A percentile compares a stretch with the other conserved stretches of the same genome.
Conservation (phyloP, 257 asterid genomes). For the Nicotiana otophora region DNA sequence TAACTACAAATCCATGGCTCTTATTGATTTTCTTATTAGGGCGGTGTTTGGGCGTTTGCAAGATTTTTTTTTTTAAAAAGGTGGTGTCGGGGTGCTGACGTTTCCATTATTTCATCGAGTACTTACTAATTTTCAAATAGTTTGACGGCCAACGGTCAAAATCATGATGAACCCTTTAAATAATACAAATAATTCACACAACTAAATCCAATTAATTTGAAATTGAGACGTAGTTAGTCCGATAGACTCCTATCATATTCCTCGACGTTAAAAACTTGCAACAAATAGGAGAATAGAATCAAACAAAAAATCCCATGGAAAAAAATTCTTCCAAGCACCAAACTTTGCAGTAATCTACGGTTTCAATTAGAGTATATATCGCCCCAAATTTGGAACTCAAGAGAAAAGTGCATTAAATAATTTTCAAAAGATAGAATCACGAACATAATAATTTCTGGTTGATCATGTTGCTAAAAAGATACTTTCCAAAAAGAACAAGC, state of each 20-base stretch:
- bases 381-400: no score
- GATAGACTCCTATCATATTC: no score
- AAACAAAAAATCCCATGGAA: neutral
- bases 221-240: neutral
- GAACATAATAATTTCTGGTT: no score
- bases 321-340: no score
- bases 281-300: neutral
- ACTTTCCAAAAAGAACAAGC: no score
- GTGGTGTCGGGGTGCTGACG: no score
- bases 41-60: no score
- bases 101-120: neutral
- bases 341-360: no score
- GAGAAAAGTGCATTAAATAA: no score
- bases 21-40: neutral
- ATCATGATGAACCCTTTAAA: neutral
- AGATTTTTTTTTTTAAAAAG: neutral
- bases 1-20: neutral
- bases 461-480: no score
- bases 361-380: no score
- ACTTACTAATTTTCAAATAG: neutral
- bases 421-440: no score
- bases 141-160: neutral
- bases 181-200: neutral
- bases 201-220: neutral
- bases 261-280: neutral